Percentiles rank a stretch among this genome's conserved stretches.
These are phyloP conservation scores for Populus alba DNA, from an alignment of 345 rosid species.

Conservation along the genomic window DNA sequence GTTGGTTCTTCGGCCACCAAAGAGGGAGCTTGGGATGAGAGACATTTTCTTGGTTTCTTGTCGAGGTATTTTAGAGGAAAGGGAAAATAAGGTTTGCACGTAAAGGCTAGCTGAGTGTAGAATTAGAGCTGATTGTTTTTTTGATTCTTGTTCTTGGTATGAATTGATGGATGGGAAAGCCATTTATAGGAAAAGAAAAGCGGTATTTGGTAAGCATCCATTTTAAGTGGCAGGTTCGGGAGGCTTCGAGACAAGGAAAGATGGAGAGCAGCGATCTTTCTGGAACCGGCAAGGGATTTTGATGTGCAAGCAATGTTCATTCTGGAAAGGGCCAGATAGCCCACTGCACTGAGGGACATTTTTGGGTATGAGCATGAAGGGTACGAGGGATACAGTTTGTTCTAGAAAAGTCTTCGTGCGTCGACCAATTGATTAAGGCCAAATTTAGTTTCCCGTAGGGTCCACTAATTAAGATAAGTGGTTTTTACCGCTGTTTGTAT, in stretches of 20 bases:
- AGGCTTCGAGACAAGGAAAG: not conserved
- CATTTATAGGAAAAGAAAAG: not conserved
- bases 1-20: slow-evolving; percentile 8
- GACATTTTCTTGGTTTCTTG: slow-evolving; percentile 1
- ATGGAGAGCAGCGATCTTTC: not conserved
- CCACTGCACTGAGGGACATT: not conserved
- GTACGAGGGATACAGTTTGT: not conserved
- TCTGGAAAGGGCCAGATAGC: too few species aligned
- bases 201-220: not conserved
- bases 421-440: too few species aligned
- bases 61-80: not conserved
- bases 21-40: not conserved
- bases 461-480: not conserved
- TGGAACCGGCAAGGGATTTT: not conserved
- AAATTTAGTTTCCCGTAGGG: not conserved
- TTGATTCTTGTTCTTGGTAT: not conserved
- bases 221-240: not conserved
- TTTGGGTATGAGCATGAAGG: too few species aligned
- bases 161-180: not conserved
- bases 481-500: not conserved
- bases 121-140: not conserved
- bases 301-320: not conserved
- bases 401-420: not conserved
- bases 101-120: not conserved
- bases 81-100: too few species aligned